Percentiles rank a stretch among this genome's conserved stretches.
Conservation (phyloP, 371 early-diverging fungal species). For the Umbelopsis sp. region DNA sequence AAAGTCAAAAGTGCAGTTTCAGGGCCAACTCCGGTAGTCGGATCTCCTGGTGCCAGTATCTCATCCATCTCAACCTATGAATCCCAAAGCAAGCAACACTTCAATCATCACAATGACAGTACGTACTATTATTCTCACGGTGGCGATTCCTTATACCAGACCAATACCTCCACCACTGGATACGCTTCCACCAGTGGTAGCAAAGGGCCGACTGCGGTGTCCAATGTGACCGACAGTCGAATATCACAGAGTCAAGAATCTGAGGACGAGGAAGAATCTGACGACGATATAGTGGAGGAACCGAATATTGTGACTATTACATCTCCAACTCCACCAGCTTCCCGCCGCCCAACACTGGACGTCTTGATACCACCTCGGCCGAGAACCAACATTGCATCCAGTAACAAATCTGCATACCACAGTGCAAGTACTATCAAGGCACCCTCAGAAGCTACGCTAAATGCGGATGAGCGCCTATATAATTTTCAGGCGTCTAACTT, state of each 20-base stretch:
- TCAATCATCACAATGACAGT: neutral
- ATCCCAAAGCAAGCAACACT: neutral
- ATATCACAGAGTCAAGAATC: neutral
- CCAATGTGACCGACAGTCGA: neutral
- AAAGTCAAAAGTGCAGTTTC: slow-evolving; percentile 60
- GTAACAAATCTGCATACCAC: neutral
- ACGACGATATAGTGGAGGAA: neutral
- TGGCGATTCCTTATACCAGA: neutral
- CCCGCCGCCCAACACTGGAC: slow-evolving; percentile 7
- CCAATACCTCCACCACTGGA: neutral
- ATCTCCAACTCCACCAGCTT: slow-evolving; percentile 2
- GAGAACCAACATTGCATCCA: neutral
- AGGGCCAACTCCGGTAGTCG: slow-evolving; percentile 25
- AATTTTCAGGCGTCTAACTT: neutral
- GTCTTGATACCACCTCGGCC: neutral
- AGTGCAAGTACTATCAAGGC: neutral
- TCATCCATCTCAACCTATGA: neutral
- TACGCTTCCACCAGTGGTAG: neutral
- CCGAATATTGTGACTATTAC: neutral
- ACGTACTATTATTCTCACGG: neutral
- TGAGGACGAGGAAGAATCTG: neutral
- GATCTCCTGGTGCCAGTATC: slow-evolving; percentile 8
- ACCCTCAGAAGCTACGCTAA: neutral
- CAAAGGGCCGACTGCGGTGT: neutral
- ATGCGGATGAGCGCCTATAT: neutral